Base-by-base conservation (phyloP, 2,329 filamentous ascomycete genomes). In the Metarhizium rileyi region DNA sequence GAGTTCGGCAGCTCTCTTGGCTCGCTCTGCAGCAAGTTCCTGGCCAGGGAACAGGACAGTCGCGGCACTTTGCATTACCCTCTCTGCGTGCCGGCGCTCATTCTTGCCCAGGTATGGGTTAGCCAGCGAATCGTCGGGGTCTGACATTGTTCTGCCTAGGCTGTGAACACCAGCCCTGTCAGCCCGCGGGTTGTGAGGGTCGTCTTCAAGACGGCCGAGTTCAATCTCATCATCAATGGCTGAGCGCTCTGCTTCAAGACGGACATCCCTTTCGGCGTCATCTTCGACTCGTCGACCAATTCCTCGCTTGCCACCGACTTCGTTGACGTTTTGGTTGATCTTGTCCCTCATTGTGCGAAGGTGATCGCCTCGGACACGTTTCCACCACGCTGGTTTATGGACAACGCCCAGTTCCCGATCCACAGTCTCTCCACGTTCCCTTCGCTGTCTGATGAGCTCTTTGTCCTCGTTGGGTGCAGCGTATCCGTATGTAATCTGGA, bases 401-500 rank as follows among this genome's bases (percentile, higher is more conserved):
- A 74, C 69, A 47, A 83, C 65, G 47, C 82, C 81, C 9, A 87
- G 72, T 48, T 84, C 80, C 5, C 70, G 71, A 59, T 87, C 80
- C 18, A 76, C 64, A 23, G 70, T 65, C 4, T 70, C 68, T 6
- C 78, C 81, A 8, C 83, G 76, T 30, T 71, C 64, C 4, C 77
- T 74, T 46, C 85, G 75, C 63, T 86, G 81, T 27, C 74, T 70
- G 30, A 85, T 76, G n/a, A 89, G 72, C 47, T 81, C 73, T 50
- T 72, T 73, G 60, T 90, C 86, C 64, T 90, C 85, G 56, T 90
- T 90, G 20, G 79, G 75, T 27, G 78, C 76, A n/a, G 75, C 54
- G 57, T 77, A 80, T 12, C 84, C 86, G 36, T 74, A 74, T 4
- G 72, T 49, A 51, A 72, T 63, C 53, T 83, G 75, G 35, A 80